Base-by-base conservation (phyloP, 176 grass and related monocot species). In the Dactylis glomerata region DNA sequence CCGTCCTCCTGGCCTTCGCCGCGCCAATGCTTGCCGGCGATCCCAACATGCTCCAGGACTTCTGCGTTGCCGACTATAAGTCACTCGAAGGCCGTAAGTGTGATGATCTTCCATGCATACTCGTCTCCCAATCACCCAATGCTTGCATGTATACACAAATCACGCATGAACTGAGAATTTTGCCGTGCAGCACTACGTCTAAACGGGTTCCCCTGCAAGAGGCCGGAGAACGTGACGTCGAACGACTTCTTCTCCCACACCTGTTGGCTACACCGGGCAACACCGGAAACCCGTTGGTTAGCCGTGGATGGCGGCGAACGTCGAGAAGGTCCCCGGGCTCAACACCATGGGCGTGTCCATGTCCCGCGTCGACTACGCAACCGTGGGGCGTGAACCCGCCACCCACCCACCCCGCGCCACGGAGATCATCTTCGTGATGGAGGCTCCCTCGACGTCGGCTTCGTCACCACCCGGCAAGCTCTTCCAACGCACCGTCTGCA, bases 31-130 rank as follows among this genome's bases (percentile, higher is more conserved):
- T 91, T 61, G 86, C 90, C 12, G 86, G 82, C 37, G 94, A 97
- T 69, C 89, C 94, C 9, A 92, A 97, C 71, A 92, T 94, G 92
- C 87, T 97, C 50, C 94, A 97, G 78, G 94, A 97, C 69, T 42
- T 94, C 70, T 97, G 94, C 68, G 92, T 97, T 65, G 94, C 94
- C 17, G 94, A 97, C 78, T 91, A 92, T 83, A 81, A 85, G 15
- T 88, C 94, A 14, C 58, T 90, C 5, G 0, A 86, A 10, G 88
- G 88, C 83, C 88, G 94, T 97, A 90, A 90, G 88, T 87, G 6
- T n/a, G n/a, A n/a, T 45, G 68, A 23, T 28, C 40, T 69, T 38
- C 66, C 20, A 13, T 3, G 4, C 20, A 40, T n/a, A n/a, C n/a
- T n/a, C n/a, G n/a, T n/a, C n/a, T 20, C 13, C 15, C n/a, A n/a